These are phyloP conservation scores for Brassica cretica DNA, from an alignment of 345 rosid genomes.

Conservation along the genomic window DNA sequence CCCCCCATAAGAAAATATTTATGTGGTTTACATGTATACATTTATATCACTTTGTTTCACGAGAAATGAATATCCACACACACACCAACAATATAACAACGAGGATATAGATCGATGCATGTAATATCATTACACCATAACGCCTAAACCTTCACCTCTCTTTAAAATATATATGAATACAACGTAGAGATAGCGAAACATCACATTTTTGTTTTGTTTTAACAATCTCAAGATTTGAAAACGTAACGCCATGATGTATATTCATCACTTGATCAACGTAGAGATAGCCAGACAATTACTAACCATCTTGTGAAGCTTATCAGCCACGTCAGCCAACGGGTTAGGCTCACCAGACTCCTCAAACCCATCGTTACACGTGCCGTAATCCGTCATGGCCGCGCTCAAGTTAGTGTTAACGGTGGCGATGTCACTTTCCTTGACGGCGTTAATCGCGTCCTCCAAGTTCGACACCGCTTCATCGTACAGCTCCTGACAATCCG, in stretches of 20 bases:
- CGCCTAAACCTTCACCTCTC: constrained; percentile 13
- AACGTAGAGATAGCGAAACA: background rate
- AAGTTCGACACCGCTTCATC: constrained; percentile 46
- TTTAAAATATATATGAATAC: constrained; percentile 13
- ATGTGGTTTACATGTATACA: background rate
- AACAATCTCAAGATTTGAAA: background rate
- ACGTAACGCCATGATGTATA: constrained; percentile 2
- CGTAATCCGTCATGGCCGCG: constrained; percentile 48
- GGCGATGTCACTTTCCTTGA: constrained; percentile 38
- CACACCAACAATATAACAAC: constrained; percentile 13
- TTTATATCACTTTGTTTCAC: constrained; percentile 18
- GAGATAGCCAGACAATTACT: constrained; percentile 62
- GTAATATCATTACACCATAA: background rate
- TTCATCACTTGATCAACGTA: constrained; percentile 32
- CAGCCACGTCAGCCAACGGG: constrained; percentile 31
- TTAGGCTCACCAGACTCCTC: constrained; percentile 35
- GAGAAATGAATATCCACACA: constrained; percentile 4
- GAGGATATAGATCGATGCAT: constrained; percentile 21
- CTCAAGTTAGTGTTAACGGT: constrained; percentile 51
- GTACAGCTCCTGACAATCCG: constrained; percentile 48
- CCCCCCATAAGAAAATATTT: background rate
- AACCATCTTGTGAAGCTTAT: constrained; percentile 44
- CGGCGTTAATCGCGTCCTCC: constrained; percentile 46
- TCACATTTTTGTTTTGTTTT: background rate
- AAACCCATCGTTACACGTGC: constrained; percentile 53